Evolutionary conservation across 164 flowering plant species (phyloP).

Genomic region (Euptelea pleiosperma): DNA sequence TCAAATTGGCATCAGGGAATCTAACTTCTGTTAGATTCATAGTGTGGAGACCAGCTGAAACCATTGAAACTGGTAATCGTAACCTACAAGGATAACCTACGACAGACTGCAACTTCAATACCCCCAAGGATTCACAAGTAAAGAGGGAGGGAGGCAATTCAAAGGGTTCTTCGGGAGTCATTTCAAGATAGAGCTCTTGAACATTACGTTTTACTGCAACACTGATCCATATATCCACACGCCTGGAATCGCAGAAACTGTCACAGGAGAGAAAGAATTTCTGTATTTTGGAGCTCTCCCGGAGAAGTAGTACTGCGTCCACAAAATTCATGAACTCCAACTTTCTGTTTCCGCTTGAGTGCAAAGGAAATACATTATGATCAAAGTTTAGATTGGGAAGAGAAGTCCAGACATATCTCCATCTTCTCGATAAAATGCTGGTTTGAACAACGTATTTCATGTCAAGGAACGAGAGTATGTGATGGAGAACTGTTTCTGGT

Average conservation of each 20-base stretch:
- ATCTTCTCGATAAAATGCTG: neutral
- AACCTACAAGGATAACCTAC: no score
- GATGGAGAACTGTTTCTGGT: neutral
- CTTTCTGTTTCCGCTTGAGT: neutral
- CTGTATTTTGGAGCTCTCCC: neutral
- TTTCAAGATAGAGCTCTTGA: neutral
- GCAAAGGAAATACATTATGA: neutral
- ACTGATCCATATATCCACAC: neutral
- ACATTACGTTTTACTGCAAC: neutral
- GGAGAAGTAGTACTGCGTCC: neutral
- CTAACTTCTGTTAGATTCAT: no score
- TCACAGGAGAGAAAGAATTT: neutral
- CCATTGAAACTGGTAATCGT: no score
- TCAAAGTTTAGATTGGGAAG: neutral
- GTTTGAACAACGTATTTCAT: constrained; percentile 1
- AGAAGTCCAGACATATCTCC: constrained; percentile 7
- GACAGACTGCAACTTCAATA: neutral
- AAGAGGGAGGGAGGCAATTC: neutral
- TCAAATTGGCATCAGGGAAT: neutral
- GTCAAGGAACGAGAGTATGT: neutral
- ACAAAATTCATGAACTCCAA: neutral
- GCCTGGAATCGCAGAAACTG: neutral
- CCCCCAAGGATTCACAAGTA: neutral
- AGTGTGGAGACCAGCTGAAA: no score
- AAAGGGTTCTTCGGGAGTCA: neutral